Conservation (phyloP, 352 stramenopile species). For the Globisporangium paroecandrum region DNA sequence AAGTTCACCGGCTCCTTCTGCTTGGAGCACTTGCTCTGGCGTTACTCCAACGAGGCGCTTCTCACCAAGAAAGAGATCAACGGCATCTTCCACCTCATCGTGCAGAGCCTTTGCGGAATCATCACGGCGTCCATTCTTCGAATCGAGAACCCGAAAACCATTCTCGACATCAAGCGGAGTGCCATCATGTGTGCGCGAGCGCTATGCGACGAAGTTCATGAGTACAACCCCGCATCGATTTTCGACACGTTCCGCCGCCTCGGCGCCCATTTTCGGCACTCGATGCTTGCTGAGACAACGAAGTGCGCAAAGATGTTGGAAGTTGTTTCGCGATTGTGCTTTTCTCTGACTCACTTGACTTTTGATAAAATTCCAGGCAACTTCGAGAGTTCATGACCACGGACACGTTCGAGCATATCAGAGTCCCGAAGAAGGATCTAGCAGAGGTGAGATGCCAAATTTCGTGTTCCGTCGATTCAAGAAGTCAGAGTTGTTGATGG, state of each 20-base stretch:
- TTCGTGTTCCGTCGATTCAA: neutral
- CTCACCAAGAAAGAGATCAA: constrained; percentile 82
- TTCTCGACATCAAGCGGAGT: constrained; percentile 67
- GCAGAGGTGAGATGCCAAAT: constrained; percentile 23
- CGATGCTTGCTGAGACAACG: constrained; percentile 53
- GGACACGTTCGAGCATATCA: constrained; percentile 68
- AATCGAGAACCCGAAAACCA: constrained; percentile 46
- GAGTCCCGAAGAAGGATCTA: constrained; percentile 43
- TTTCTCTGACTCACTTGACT: neutral
- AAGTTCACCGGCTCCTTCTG: constrained; percentile 73
- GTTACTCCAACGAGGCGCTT: constrained; percentile 65
- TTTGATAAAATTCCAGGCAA: constrained; percentile 30
- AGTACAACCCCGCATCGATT: constrained; percentile 62
- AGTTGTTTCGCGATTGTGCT: neutral
- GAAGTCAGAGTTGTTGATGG: neutral
- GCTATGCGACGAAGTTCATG: constrained; percentile 68
- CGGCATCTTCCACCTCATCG: constrained; percentile 68
- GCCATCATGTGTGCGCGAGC: constrained; percentile 57
- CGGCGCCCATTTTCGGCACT: constrained; percentile 57
- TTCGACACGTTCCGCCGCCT: constrained; percentile 68
- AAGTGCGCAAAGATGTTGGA: constrained; percentile 32
- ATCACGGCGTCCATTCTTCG: constrained; percentile 59
- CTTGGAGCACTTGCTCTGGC: constrained; percentile 69
- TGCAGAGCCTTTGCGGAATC: constrained; percentile 75
- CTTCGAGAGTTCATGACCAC: constrained; percentile 57